Base-by-base conservation (phyloP, 179 eudicot genomes). In the Carnegiea gigantea region DNA sequence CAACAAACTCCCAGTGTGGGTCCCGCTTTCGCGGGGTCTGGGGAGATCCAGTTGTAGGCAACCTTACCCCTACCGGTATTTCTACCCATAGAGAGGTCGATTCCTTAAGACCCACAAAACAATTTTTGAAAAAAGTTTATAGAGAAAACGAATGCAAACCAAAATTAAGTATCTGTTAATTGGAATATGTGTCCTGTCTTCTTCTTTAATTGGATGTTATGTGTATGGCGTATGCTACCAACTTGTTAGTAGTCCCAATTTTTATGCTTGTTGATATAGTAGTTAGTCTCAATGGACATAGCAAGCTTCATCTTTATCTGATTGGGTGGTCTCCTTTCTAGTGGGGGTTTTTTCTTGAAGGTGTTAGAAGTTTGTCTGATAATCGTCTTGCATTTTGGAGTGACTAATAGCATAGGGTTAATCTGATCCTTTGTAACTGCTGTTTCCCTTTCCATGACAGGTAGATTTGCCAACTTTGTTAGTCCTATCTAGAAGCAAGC, bases 391-490 rank as follows among this genome's bases (percentile, higher is more conserved):
- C 49, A 18, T 71, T 17, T 23, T 71, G 75, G 23, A 15, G 62
- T 57, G 7, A 57, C n/a, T 18, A 57, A 57, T 57, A 15, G 62
- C 62, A 57, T 57, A 57, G 62, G 62, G 5, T 71, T 36, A 6
- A 38, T 7, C 20, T 51, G 17, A 49, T 75, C 24, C 40, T 49
- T 17, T 51, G 48, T 51, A 75, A 24, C 59, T 14, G 20, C 23
- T 48, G n/a, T 26, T 75, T 14, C 30, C n/a, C 64, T 75, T 75
- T 49, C 14, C 43, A 75, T 75, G 64, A 51, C 78, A 75, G 77
- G 77, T 48, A 73, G 77, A 73, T 73, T 73, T 73, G 77, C 57
- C 77, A 44, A 73, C 54, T 73, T 44, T 73, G 57, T 73, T 24
- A 73, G 59, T 51, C 78, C 78, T 33, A 48, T 75, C 78, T 75